These are phyloP conservation scores for Leccinum variicolor DNA, from an alignment of 768 basidiomycete species.

Conservation along the genomic window DNA sequence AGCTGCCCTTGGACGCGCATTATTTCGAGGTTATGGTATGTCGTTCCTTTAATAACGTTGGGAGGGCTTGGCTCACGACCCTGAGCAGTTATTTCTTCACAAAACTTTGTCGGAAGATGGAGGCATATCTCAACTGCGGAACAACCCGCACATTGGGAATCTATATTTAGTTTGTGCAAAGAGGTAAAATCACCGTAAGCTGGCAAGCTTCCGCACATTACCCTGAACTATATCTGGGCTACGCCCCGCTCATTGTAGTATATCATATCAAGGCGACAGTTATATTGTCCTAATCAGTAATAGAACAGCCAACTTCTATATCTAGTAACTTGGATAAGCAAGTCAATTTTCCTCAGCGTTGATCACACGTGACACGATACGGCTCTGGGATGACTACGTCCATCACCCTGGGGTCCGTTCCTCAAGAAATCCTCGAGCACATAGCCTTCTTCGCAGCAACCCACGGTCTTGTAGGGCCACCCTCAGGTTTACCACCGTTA, in stretches of 20 bases:
- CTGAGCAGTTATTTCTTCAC: slow-evolving; percentile 43
- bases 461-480: slow-evolving; percentile 53
- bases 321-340: slow-evolving; percentile 5
- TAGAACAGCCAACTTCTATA: not conserved
- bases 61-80: slow-evolving; percentile 8
- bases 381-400: slow-evolving; percentile 9
- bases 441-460: slow-evolving; percentile 68
- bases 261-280: not conserved
- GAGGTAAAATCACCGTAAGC: slow-evolving; percentile 22
- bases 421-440: slow-evolving; percentile 76
- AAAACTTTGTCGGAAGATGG: slow-evolving; percentile 51
- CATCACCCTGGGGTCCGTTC: slow-evolving; percentile 47
- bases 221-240: not conserved
- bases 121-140: slow-evolving; percentile 33
- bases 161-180: slow-evolving; percentile 50
- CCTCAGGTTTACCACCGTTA: slow-evolving; percentile 54
- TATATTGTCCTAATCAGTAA: not conserved
- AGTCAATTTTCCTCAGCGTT: not conserved
- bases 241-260: not conserved
- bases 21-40: slow-evolving; percentile 51
- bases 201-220: not conserved
- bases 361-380: not conserved
- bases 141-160: slow-evolving; percentile 44
- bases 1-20: slow-evolving; percentile 30
- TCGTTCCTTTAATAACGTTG: not conserved